These are phyloP conservation scores for Candolleomyces efflorescens DNA, from an alignment of 768 basidiomycete genomes.

Conservation along the genomic window DNA sequence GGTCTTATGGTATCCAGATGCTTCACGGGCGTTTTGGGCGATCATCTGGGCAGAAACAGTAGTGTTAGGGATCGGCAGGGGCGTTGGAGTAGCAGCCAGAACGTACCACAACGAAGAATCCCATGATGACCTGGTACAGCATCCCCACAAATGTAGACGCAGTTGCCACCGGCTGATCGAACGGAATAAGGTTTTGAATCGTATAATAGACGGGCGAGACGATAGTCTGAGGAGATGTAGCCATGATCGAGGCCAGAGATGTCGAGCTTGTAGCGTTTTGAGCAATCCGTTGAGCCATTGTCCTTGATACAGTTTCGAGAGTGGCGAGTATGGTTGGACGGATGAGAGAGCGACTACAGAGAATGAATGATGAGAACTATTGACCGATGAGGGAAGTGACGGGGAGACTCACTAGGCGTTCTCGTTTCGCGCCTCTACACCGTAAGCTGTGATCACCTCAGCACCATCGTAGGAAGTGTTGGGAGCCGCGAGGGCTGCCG, in stretches of 20 bases:
- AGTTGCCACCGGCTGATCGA: constrained; percentile 53
- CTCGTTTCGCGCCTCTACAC: constrained; percentile 53
- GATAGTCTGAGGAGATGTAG: constrained; percentile 47
- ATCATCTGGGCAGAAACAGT: constrained; percentile 29
- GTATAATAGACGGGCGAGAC: constrained; percentile 44
- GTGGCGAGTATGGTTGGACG: neutral
- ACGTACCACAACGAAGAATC: constrained; percentile 38
- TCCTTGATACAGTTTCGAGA: constrained; percentile 9
- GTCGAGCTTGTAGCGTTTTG: constrained; percentile 9
- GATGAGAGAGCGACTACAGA: neutral
- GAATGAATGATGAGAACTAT: neutral
- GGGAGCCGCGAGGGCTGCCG: neutral
- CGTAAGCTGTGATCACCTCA: constrained; percentile 44
- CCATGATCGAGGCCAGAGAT: constrained; percentile 29
- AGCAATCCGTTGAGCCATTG: constrained; percentile 23
- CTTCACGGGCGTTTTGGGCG: constrained; percentile 31
- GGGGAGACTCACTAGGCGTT: constrained; percentile 48
- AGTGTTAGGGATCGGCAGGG: neutral
- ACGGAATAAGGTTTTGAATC: constrained; percentile 51
- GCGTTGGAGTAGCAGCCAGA: neutral
- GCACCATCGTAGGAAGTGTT: constrained; percentile 40
- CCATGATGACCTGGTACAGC: constrained; percentile 48
- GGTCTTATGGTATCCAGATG: constrained; percentile 28
- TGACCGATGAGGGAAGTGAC: neutral
- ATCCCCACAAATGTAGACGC: constrained; percentile 54